phyloP scores from a whole-genome alignment of 2,329 filamentous ascomycete species.

The Microdochium bolleyi region DNA sequence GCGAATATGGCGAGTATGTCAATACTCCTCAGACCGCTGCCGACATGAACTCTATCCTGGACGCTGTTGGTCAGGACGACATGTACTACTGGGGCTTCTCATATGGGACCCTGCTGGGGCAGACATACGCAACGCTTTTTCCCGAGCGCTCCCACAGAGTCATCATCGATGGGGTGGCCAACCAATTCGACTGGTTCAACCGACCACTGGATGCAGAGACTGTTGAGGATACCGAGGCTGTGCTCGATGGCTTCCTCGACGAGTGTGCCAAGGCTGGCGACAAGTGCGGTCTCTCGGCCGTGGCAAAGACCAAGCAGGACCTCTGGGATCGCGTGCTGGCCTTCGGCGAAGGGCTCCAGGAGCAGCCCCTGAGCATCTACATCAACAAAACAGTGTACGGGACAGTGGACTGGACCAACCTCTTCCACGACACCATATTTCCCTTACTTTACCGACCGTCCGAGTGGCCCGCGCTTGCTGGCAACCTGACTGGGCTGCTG shows the following conservation, averaged over 20 bases:
- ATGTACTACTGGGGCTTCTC: conserved; percentile 32
- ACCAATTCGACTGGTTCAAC: conserved; percentile 31
- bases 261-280: conserved; percentile 39
- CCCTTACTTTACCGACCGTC: conserved; percentile 27
- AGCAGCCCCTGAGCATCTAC: conserved; percentile 31
- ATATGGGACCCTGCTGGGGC: conserved; percentile 29
- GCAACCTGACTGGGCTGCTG: conserved; percentile 23
- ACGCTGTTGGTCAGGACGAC: conserved; percentile 28
- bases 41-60: conserved; percentile 41
- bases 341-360: conserved; percentile 22
- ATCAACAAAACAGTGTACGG: conserved; percentile 31
- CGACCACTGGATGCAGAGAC: conserved; percentile 25
- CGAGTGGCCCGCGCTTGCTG: conserved; percentile 26
- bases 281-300: conserved; percentile 30
- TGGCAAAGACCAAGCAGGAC: conserved; percentile 25
- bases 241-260: conserved; percentile 31
- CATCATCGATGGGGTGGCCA: conserved; percentile 25
- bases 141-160: conserved; percentile 24
- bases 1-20: conserved; percentile 33
- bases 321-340: conserved; percentile 22
- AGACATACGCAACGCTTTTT: conserved; percentile 29
- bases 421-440: conserved; percentile 29
- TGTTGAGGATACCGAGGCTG: conserved; percentile 32
- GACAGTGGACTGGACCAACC: conserved; percentile 23
- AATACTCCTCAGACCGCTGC: conserved; percentile 42